Base-by-base conservation (phyloP, 1,139 yeast genomes). In the Nakaseomyces delphensis region DNA sequence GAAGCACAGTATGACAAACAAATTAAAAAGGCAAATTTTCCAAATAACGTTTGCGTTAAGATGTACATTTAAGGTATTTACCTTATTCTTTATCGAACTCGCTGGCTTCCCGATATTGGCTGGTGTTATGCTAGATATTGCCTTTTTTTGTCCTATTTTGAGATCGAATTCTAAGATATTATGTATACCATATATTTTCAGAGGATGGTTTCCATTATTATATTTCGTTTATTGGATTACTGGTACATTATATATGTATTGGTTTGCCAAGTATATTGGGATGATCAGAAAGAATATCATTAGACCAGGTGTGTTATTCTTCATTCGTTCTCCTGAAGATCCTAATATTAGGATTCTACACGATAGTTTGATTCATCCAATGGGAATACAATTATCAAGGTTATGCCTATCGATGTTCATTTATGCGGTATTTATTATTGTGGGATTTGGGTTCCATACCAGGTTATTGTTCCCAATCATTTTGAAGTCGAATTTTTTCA, bases 311-410 rank as follows among this genome's bases (percentile, higher is more conserved):
- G 95, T 86, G 2, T 67, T 91, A 36, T 91, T 78, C 62, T 91
- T 93, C 64, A 84, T 93, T 45, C 73, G 96, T 50, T 87, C 95
- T 25, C 96, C 96, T 2, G 96, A 89, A 53, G 96, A 91, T 58
- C 96, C 95, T 24, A 83, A 86, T 53, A 80, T 87, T 36, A 77
- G 91, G 49, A 75, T 93, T n/a, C 74, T 91, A 38, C 91, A 86
- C 51, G 96, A 89, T 58, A 93, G 95, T 1, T 65, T 91, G 47
- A 81, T 83, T 43, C 78, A 83, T 50, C 85, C 95, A 1, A 71
- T 89, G 53, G 51, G 65, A 11, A 67, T 82, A 37, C 96, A 91
- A 59, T 54, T 89, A 29, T 77, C 83, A 28, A 71, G 95, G 49
- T 82, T 91, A 36, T 71, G 72, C 6, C 65, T 86, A 25, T 83